phyloP scores from a whole-genome alignment of 257 asterid genomes.

The Ocimum tenuiflorum region DNA sequence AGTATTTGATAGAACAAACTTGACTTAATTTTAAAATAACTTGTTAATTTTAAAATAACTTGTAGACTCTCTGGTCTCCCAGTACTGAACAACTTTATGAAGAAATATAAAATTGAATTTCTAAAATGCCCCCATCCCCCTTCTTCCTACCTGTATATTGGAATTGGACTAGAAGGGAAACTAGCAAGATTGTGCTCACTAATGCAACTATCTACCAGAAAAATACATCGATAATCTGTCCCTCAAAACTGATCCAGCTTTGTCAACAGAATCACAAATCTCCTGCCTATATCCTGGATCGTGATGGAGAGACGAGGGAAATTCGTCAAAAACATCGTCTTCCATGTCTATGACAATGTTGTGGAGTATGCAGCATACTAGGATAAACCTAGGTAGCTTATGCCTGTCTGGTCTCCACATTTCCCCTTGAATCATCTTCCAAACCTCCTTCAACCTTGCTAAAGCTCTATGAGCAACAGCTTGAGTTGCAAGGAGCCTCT shows the following conservation, averaged over 20 bases:
- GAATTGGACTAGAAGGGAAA: background rate
- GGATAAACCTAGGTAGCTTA: constrained; percentile 71
- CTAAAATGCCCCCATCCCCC: background rate
- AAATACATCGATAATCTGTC: constrained; percentile 47
- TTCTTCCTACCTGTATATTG: background rate
- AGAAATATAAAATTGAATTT: background rate
- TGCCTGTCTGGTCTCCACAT: constrained; percentile 97
- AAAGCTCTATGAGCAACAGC: constrained; percentile 56
- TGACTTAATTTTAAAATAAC: no score
- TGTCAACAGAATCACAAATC: constrained; percentile 44
- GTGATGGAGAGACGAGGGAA: constrained; percentile 29
- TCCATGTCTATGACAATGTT: constrained; percentile 78
- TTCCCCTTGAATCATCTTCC: constrained; percentile 78
- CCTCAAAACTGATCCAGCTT: constrained; percentile 45
- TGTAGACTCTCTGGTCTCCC: no score
- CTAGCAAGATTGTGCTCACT: constrained; percentile 14
- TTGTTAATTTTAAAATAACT: no score
- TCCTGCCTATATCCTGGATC: constrained; percentile 57
- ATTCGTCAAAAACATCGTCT: constrained; percentile 37
- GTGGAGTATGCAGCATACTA: constrained; percentile 85
- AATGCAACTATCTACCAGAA: constrained; percentile 24
- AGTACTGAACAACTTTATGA: background rate
- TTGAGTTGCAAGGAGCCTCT: constrained; percentile 44
- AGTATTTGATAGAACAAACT: no score
- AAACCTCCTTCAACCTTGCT: constrained; percentile 58